These are phyloP conservation scores for Evernia prunastri DNA, from an alignment of 495 filamentous ascomycete species.

Conservation along the genomic window DNA sequence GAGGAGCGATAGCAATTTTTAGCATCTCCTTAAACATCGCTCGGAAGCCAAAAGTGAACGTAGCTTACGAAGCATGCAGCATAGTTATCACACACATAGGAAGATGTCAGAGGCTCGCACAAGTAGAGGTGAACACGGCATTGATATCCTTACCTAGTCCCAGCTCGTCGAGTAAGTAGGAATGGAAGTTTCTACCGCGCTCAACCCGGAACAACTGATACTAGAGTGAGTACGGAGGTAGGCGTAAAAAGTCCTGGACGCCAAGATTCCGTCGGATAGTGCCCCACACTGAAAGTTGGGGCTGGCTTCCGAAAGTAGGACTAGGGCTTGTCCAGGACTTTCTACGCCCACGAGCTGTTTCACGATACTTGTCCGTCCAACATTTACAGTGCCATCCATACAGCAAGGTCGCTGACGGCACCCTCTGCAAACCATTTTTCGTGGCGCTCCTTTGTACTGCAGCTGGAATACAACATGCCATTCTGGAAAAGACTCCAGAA, in stretches of 20 bases:
- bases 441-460: not conserved
- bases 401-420: not conserved
- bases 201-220: too few species aligned
- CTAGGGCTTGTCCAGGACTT: too few species aligned
- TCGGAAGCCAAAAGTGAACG: not conserved
- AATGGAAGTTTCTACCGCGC: too few species aligned
- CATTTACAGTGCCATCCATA: not conserved
- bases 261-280: too few species aligned
- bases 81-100: not conserved
- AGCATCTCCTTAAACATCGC: not conserved
- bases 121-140: not conserved
- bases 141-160: not conserved
- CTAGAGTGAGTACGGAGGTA: too few species aligned
- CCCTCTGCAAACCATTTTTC: not conserved
- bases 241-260: too few species aligned
- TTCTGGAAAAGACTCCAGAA: not conserved
- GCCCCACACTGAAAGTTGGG: too few species aligned
- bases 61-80: not conserved
- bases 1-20: not conserved
- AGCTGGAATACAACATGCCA: not conserved
- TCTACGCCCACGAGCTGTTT: too few species aligned
- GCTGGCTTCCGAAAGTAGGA: too few species aligned
- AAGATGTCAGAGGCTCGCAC: not conserved
- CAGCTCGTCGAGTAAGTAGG: not conserved
- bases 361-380: too few species aligned